phyloP scores from a whole-genome alignment of 768 basidiomycete genomes.

The Podaxis sp. region DNA sequence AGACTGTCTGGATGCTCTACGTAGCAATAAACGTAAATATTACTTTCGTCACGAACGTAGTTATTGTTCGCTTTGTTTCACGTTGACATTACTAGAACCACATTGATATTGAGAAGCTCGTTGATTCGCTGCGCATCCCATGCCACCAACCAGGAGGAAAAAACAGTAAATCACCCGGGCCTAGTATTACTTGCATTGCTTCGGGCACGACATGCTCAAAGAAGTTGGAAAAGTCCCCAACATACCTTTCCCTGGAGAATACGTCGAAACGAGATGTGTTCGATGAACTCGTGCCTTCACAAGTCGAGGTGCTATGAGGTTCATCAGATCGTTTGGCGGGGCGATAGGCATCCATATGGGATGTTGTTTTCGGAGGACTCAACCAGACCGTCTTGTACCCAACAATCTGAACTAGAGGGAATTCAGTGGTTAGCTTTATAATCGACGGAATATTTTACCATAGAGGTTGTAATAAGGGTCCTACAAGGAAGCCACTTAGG shows the following conservation, averaged over 20 bases:
- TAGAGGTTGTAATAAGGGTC: constrained; percentile 95
- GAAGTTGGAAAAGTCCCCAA: constrained; percentile 49
- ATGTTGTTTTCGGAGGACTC: constrained; percentile 62
- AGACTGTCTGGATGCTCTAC: too few species aligned
- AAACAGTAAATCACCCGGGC: constrained; percentile 84
- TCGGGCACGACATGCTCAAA: constrained; percentile 52
- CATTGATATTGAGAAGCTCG: constrained; percentile 87
- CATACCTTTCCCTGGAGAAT: constrained; percentile 39
- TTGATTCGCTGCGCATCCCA: constrained; percentile 80
- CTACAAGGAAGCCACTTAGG: constrained; percentile 36
- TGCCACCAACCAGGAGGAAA: constrained; percentile 97
- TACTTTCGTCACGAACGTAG: too few species aligned
- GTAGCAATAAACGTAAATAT: too few species aligned
- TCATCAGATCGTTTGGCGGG: constrained; percentile 30
- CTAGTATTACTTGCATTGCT: constrained; percentile 62
- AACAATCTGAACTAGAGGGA: constrained; percentile 73
- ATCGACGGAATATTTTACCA: constrained; percentile 41
- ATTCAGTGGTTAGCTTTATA: constrained; percentile 9
- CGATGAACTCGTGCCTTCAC: constrained; percentile 48
- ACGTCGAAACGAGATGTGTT: constrained; percentile 89
- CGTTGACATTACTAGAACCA: constrained; percentile 60
- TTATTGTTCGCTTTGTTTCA: too few species aligned
- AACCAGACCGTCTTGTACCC: constrained; percentile 92
- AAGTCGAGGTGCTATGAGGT: constrained; percentile 35
- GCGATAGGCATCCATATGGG: constrained; percentile 61